Evolutionary conservation across 495 filamentous ascomycete species (phyloP).

Genomic region (Filosporella fistucella): DNA sequence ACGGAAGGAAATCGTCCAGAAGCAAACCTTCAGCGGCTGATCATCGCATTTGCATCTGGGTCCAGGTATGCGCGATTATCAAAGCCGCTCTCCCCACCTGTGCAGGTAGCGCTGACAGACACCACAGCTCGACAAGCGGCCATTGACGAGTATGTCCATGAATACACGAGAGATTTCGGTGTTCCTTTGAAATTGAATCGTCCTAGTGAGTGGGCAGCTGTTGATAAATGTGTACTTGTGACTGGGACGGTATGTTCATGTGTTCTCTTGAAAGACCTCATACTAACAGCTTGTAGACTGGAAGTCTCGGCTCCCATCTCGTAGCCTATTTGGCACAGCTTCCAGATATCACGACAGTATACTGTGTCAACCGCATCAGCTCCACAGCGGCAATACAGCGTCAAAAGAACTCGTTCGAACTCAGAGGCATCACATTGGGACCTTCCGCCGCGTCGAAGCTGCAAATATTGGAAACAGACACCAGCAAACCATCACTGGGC

Average conservation of each 20-base stretch:
- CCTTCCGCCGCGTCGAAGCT: constrained; percentile 31
- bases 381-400: constrained; percentile 21
- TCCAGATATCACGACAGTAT: constrained; percentile 28
- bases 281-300: no score
- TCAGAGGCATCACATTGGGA: constrained; percentile 29
- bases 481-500: constrained; percentile 37
- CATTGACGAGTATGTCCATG: constrained; percentile 27
- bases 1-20: constrained; percentile 38
- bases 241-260: no score
- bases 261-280: no score
- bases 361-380: constrained; percentile 42
- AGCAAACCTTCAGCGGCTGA: constrained; percentile 33
- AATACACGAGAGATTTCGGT: constrained; percentile 21
- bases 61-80: constrained; percentile 25
- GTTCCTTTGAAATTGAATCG: background rate
- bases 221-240: constrained; percentile 33
- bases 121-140: constrained; percentile 25
- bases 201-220: background rate
- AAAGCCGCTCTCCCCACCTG: constrained; percentile 18
- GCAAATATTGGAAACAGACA: constrained; percentile 41
- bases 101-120: constrained; percentile 26
- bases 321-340: constrained; percentile 32
- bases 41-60: constrained; percentile 35
- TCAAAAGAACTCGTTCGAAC: constrained; percentile 33
- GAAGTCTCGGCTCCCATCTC: constrained; percentile 44